Percentiles rank a stretch among this genome's conserved stretches.
Evolutionary conservation across 345 rosid genomes (phyloP).

Genomic region (Hibiscus syriacus): DNA sequence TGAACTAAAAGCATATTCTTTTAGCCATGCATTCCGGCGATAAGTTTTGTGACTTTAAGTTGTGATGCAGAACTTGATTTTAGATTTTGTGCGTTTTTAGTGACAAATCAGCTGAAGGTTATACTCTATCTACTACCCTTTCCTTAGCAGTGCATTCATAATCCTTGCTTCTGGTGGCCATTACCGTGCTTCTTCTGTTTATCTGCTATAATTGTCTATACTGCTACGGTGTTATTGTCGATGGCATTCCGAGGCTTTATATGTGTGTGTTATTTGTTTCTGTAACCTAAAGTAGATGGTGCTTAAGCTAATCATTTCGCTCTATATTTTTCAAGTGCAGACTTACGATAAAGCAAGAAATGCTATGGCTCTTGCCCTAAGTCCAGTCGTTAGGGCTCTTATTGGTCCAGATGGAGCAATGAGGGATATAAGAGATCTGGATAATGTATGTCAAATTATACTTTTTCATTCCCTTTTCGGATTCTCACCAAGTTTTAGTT

Average conservation of each 20-base stretch:
- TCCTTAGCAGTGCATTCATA: not conserved
- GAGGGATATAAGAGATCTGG: conserved; percentile 78
- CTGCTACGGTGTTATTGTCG: not conserved
- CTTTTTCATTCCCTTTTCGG: not conserved
- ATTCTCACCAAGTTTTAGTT: not conserved
- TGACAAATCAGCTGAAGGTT: conserved; percentile 91
- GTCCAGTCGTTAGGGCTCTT: conserved; percentile 93
- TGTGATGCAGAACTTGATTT: conserved; percentile 85
- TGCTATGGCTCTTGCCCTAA: conserved; percentile 86
- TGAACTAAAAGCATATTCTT: not conserved
- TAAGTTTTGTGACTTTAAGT: conserved; percentile 13
- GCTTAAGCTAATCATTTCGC: not conserved
- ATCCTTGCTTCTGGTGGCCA: not conserved
- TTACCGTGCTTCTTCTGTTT: not conserved
- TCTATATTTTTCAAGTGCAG: conserved; percentile 32
- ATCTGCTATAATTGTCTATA: not conserved
- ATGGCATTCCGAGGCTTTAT: not conserved
- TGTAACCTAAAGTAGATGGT: not conserved
- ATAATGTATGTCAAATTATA: conserved; percentile 45
- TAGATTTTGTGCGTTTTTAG: conserved; percentile 72
- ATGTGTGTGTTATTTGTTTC: not conserved
- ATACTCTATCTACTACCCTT: not conserved
- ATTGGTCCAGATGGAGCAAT: conserved; percentile 86
- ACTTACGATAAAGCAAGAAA: conserved; percentile 92
- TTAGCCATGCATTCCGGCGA: not conserved